Base-by-base conservation (phyloP, 352 stramenopile genomes). In the Peronospora belbahrii region DNA sequence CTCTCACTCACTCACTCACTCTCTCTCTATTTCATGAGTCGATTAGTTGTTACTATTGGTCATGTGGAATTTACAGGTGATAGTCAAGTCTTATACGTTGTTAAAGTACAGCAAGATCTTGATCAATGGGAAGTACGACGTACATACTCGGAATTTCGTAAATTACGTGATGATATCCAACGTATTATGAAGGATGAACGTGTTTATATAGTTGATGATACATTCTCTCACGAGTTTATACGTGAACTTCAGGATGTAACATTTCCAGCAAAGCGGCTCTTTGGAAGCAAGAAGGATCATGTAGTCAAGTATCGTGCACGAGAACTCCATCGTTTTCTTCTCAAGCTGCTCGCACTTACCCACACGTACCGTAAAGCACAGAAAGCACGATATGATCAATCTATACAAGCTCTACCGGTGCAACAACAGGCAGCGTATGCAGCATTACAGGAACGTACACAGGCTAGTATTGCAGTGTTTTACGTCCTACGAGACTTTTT, bases 361-460 rank as follows among this genome's bases (percentile, higher is more conserved):
- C 72, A 88, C 59, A 77, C 64, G 59, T 88, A 83, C 52, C 63
- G 74, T 18, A 88, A 88, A 55, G 70, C 67, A 14, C 77, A 88
- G 42, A 85, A 86, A 42, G 40, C 66, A 25, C 65, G 78, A 6
- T 74, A 79, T 19, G 68, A 85, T 19, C 49, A 62, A 25, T 78
- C 76, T 37, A 60, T 83, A 20, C 42, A 62, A 17, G 49, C 58
- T 4, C 30, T 55, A 15, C 43, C 41, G n/a, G 39, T 22, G 6
- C 47, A 62, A 30, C 44, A 59, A 22, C 49, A 65, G 31, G 45
- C 49, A 10, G 53, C 54, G 8, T 65, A 59, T 40, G 49, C 52
- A 10, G 50, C 48, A 24, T 53, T 72, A 44, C 55, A 69, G 46
- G 58, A 74, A 37, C 65, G 60, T 15, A 61, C 60, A 11, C 76